phyloP scores from a whole-genome alignment of 148 eudicot species.

The Bassia scoparia region DNA sequence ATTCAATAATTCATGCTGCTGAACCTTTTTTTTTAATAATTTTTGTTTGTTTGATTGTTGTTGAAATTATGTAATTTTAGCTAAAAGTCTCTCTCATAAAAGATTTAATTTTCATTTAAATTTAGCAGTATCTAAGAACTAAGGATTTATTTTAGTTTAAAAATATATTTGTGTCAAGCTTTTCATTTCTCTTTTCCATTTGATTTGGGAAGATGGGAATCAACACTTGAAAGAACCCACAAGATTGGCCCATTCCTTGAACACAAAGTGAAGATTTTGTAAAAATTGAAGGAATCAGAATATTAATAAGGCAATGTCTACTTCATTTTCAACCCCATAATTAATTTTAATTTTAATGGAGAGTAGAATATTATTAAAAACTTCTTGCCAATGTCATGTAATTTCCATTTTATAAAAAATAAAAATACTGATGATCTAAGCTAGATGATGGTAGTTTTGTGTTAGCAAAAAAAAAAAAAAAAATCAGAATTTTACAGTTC shows the following conservation, averaged over 20 bases:
- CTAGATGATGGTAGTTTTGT: background rate
- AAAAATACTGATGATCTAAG: slow-evolving; percentile 3
- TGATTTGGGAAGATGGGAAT: background rate
- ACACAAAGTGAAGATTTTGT: background rate
- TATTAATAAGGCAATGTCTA: background rate
- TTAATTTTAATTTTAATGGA: background rate
- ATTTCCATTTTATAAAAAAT: background rate
- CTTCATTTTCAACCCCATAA: background rate
- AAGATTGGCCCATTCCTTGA: background rate
- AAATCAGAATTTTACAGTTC: background rate
- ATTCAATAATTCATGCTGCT: background rate
- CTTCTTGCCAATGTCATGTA: background rate
- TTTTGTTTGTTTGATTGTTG: background rate
- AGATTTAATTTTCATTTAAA: no score
- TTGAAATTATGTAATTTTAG: background rate
- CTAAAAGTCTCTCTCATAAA: no score
- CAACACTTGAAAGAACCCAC: background rate
- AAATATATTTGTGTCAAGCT: background rate
- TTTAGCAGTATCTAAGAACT: no score
- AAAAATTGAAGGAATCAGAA: background rate
- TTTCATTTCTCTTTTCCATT: background rate
- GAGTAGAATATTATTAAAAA: background rate
- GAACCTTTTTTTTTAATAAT: background rate
- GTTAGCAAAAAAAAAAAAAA: background rate
- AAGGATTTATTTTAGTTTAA: background rate